A percentile compares a stretch with the other conserved stretches of the same genome.
phyloP scores from a whole-genome alignment of 208 protist species.

The Leishmania major region DNA sequence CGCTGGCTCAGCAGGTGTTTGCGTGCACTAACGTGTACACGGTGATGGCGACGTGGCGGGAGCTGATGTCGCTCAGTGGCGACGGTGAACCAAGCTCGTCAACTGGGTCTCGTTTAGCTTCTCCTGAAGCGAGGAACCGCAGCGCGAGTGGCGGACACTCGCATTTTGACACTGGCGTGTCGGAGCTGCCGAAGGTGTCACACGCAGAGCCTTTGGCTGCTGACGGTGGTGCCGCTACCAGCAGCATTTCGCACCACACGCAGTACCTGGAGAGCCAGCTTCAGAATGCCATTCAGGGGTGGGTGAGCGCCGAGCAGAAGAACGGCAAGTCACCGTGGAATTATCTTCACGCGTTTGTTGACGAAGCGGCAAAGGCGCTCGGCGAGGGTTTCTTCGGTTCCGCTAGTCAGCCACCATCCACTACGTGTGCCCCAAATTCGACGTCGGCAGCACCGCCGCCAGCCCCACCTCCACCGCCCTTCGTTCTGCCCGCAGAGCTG shows the following conservation, averaged over 20 bases:
- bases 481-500: constrained; percentile 26
- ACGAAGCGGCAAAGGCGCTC: constrained; percentile 29
- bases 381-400: constrained; percentile 51
- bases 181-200: neutral
- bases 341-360: constrained; percentile 39
- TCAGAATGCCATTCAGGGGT: constrained; percentile 29
- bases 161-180: neutral
- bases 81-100: neutral
- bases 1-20: constrained; percentile 65
- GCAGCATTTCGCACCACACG: neutral
- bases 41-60: constrained; percentile 47
- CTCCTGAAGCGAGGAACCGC: neutral
- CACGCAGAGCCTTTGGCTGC: neutral
- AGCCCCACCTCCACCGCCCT: neutral
- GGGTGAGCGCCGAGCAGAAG: constrained; percentile 45
- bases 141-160: neutral
- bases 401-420: neutral
- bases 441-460: neutral
- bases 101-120: neutral
- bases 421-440: neutral
- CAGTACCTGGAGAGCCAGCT: constrained; percentile 42
- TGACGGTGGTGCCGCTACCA: neutral
- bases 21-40: constrained; percentile 60
- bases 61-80: constrained; percentile 19
- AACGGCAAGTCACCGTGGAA: constrained; percentile 25